Percentiles rank a stretch among this genome's conserved stretches.
Conservation (phyloP, 1,284 basidiomycete genomes). For the Ganoderma lingzhi region DNA sequence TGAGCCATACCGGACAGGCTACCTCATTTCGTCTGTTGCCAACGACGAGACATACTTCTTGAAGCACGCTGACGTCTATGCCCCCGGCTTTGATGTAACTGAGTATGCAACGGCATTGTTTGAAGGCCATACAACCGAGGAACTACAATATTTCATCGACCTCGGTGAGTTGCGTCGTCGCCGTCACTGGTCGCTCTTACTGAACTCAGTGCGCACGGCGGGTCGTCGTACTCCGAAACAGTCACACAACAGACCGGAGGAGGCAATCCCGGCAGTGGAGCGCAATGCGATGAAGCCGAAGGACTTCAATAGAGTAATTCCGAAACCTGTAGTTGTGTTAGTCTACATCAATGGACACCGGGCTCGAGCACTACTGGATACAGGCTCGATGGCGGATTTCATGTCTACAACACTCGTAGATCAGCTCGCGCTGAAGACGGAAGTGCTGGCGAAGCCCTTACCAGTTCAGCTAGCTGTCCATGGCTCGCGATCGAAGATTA, state of each 20-base stretch:
- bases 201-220: too few species aligned
- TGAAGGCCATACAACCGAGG: too few species aligned
- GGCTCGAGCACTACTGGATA: constrained; percentile 14
- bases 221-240: too few species aligned
- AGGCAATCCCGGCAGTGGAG: constrained; percentile 15
- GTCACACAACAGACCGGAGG: not conserved
- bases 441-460: constrained; percentile 11
- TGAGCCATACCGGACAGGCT: not conserved
- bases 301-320: constrained; percentile 31
- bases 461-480: constrained; percentile 21
- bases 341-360: constrained; percentile 12
- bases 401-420: constrained; percentile 19
- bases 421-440: constrained; percentile 4
- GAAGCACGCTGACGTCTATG: too few species aligned
- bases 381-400: constrained; percentile 24
- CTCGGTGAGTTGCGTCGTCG: too few species aligned
- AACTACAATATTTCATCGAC: too few species aligned
- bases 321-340: constrained; percentile 13
- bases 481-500: constrained; percentile 16
- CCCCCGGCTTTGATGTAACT: too few species aligned
- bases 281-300: constrained; percentile 36
- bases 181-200: too few species aligned
- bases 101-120: too few species aligned
- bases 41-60: too few species aligned
- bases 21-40: too few species aligned